These are phyloP conservation scores for Oryza meridionalis DNA, from an alignment of 176 grass and related monocot genomes.

Conservation along the genomic window DNA sequence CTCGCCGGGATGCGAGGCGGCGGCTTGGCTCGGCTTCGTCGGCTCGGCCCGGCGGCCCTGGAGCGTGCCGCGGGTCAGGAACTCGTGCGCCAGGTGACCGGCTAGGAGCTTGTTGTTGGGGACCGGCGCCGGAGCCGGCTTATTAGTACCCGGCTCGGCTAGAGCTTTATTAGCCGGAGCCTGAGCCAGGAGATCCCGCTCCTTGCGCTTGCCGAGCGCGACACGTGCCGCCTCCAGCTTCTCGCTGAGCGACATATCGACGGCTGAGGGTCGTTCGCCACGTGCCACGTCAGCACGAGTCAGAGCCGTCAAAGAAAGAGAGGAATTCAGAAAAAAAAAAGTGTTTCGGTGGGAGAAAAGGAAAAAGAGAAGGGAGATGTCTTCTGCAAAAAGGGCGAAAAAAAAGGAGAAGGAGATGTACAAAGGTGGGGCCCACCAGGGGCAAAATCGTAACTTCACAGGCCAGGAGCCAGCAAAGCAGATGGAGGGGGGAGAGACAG, in stretches of 20 bases:
- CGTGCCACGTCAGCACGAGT: conserved; percentile 44
- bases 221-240: conserved; percentile 61
- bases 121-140: conserved; percentile 11
- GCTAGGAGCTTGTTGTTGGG: conserved; percentile 64
- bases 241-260: conserved; percentile 64
- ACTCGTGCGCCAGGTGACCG: conserved; percentile 84
- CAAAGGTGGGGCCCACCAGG: conserved; percentile 34
- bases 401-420: neutral
- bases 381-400: neutral
- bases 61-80: conserved; percentile 67
- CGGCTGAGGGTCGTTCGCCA: conserved; percentile 14
- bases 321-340: neutral
- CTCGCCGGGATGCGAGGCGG: neutral
- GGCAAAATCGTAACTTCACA: conserved; percentile 38
- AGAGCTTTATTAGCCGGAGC: conserved; percentile 47
- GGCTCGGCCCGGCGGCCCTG: conserved; percentile 57
- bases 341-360: neutral
- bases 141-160: conserved; percentile 34
- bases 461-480: neutral
- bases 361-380: neutral
- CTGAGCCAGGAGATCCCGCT: conserved; percentile 42
- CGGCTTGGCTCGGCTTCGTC: neutral
- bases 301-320: neutral
- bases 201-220: conserved; percentile 69
- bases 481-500: neutral